phyloP scores from a whole-genome alignment of 2,329 filamentous ascomycete genomes.

The Aureobasidium uvarum region DNA sequence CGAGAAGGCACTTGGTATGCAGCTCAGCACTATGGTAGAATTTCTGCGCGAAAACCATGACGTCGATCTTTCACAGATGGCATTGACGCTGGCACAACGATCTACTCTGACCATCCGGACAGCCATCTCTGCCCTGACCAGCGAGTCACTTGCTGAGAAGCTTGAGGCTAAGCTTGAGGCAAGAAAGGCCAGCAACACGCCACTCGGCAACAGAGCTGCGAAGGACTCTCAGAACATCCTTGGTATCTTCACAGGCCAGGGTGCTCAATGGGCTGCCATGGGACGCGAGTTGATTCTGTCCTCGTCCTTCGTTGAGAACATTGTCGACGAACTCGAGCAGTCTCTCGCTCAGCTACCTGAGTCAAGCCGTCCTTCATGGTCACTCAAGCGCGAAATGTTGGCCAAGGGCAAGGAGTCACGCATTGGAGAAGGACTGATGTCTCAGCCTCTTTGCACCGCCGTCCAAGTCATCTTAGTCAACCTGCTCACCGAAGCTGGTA shows the following conservation, averaged over 20 bases:
- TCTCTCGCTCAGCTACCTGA: background rate
- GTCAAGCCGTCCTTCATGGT: constrained; percentile 14
- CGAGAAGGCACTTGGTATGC: constrained; percentile 34
- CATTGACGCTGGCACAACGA: constrained; percentile 2
- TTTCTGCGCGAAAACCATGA: background rate
- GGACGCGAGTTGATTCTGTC: constrained; percentile 32
- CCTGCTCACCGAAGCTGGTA: constrained; percentile 35
- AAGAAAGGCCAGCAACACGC: background rate
- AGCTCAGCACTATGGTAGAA: constrained; percentile 33
- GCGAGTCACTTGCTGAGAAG: constrained; percentile 1
- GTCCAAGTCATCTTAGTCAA: constrained; percentile 53
- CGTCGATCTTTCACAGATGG: constrained; percentile 11
- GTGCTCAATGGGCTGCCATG: constrained; percentile 38
- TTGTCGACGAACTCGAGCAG: background rate
- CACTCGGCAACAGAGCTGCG: background rate
- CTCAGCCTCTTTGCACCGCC: constrained; percentile 55
- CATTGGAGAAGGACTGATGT: background rate
- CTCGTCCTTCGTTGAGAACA: constrained; percentile 13
- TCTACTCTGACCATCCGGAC: constrained; percentile 9
- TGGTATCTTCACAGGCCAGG: constrained; percentile 40
- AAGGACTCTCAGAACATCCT: background rate
- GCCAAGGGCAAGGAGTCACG: background rate
- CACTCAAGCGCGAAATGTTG: constrained; percentile 3
- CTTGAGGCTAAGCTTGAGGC: constrained; percentile 2
- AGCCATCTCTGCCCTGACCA: background rate